Evolutionary conservation across 2,329 filamentous ascomycete genomes (phyloP).

Genomic region (Penicillium sp.): DNA sequence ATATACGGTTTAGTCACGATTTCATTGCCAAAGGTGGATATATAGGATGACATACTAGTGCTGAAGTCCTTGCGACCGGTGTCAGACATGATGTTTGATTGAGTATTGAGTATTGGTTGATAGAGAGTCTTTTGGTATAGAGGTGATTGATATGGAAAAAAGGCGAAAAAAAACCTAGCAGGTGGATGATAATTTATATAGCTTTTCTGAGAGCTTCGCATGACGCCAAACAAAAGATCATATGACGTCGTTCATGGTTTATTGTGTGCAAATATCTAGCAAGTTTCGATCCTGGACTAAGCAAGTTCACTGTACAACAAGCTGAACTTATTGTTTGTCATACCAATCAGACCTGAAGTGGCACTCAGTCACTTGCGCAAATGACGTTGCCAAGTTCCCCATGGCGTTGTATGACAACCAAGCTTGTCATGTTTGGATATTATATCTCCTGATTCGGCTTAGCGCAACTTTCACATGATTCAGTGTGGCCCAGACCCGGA

Average conservation of each 20-base stretch:
- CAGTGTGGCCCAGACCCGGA: no score
- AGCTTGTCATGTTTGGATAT: background rate
- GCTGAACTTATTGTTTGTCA: background rate
- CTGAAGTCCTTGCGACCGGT: slow-evolving; percentile 61
- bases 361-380: background rate
- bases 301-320: background rate
- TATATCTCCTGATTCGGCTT: background rate
- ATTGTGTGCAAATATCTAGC: background rate
- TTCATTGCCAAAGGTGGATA: background rate
- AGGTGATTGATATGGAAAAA: background rate
- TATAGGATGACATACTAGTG: slow-evolving; percentile 42
- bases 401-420: background rate
- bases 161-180: background rate
- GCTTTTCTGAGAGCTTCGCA: background rate
- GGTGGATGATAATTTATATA: background rate
- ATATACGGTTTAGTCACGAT: background rate
- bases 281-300: background rate
- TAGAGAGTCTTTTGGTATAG: background rate
- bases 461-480: background rate
- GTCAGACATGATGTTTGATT: slow-evolving; percentile 55
- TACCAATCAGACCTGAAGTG: background rate
- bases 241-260: slow-evolving; percentile 7
- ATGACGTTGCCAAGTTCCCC: background rate
- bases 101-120: background rate
- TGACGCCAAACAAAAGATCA: background rate